These are phyloP conservation scores for Entonaema liquescens DNA, from an alignment of 495 filamentous ascomycete species.

Conservation along the genomic window DNA sequence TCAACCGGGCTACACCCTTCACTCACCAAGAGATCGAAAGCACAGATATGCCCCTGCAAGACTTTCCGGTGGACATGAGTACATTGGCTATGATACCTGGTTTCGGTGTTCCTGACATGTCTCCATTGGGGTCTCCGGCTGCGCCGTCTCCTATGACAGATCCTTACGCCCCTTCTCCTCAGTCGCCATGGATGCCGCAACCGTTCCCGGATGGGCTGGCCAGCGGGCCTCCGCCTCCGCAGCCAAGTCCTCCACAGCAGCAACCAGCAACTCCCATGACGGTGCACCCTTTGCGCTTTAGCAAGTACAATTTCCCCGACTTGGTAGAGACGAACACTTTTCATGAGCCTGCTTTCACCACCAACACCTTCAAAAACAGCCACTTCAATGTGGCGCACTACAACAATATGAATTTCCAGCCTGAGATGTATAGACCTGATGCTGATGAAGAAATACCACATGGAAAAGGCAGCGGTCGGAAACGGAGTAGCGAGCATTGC, in stretches of 20 bases:
- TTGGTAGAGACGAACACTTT: slow-evolving; percentile 50
- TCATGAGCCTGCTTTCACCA: slow-evolving; percentile 61
- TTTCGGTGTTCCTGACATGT: slow-evolving; percentile 48
- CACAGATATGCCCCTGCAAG: slow-evolving; percentile 51
- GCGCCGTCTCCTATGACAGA: slow-evolving; percentile 45
- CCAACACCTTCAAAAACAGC: slow-evolving; percentile 65
- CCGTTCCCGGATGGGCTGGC: slow-evolving; percentile 45
- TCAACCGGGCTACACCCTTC: slow-evolving; percentile 58
- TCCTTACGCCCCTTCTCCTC: slow-evolving; percentile 51
- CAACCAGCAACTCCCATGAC: slow-evolving; percentile 36
- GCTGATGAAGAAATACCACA: slow-evolving; percentile 51
- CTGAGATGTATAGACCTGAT: slow-evolving; percentile 65
- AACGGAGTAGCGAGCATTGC: slow-evolving; percentile 52
- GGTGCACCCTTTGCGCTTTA: slow-evolving; percentile 55
- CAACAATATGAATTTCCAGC: slow-evolving; percentile 85
- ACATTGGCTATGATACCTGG: slow-evolving; percentile 59
- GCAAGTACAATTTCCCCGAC: slow-evolving; percentile 56
- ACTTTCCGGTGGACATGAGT: slow-evolving; percentile 52
- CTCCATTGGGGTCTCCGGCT: slow-evolving; percentile 39
- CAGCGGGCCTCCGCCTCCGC: slow-evolving; percentile 42
- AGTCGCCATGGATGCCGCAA: slow-evolving; percentile 53
- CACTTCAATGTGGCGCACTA: slow-evolving; percentile 87
- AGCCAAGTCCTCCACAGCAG: slow-evolving; percentile 48
- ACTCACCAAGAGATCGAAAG: slow-evolving; percentile 51
- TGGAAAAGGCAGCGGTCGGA: slow-evolving; percentile 45